Evolutionary conservation across 306 rosid species (phyloP), one percentile per base, ranked within the genome.

Genomic region (Spatholobus suberectus): DNA sequence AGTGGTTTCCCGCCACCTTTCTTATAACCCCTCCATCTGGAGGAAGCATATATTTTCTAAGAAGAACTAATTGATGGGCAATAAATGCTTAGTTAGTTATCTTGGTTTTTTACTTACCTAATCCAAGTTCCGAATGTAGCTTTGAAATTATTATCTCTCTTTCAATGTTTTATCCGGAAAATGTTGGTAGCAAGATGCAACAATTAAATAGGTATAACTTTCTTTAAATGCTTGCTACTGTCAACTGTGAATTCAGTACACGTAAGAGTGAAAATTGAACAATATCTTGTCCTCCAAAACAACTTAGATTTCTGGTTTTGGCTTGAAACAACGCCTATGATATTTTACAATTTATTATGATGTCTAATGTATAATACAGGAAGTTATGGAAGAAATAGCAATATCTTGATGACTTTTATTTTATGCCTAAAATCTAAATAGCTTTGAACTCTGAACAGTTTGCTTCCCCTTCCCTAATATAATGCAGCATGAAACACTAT

Each of bases 181-280:
- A 58, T 76, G 43, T 59, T 8, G 21, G 27, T 41, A 44, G 29
- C 58, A 59, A 76, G 69, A 76, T 24, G 80, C 18, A 40, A 17
- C 21, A 37, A 11, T 54, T 74, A 12, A 54, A 37, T 54, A 10
- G 79, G 32, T 29, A 29, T 26, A 59, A 75, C 79, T 55, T 75
- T 55, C 69, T 35, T 55, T 35, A 54, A 75, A 57, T 6, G 38
- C 52, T 23, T 3, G 51, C 20, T 21, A 15, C 67, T 54, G 67
- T 34, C 49, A 11, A 54, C 43, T 54, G 17, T n/a, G 27, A 17
- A 76, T 59, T 76, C 20, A 41, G 58, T 41, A 24, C 71, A 24
- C 24, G 41, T 24, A 27, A 62, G 41, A 44, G 14, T 47, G 18
- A 27, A 52, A 77, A 44, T n/a, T 43, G 55, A 26, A 74, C 6